Base-by-base conservation (phyloP, 2,329 filamentous ascomycete genomes). In the Cytospora paraplurivora region DNA sequence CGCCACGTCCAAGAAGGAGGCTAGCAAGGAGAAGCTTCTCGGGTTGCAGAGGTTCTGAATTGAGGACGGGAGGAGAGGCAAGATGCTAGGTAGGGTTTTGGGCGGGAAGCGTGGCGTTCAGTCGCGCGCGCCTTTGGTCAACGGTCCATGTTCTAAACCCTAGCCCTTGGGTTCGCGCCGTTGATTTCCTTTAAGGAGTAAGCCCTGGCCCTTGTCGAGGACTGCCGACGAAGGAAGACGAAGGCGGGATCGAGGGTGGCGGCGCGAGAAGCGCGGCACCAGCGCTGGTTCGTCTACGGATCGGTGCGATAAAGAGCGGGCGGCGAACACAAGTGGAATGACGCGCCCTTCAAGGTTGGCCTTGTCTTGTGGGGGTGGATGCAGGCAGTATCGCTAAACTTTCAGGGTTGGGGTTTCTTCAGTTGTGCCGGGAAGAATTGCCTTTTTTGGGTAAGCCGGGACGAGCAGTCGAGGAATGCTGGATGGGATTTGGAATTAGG, bases 41-140 rank as follows among this genome's bases (percentile, higher is more conserved):
- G 47, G 21, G 7, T 47, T 53, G 50, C 44, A 55, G 27, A 47
- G 56, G 11, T 19, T 19, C 37, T 19, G 33, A 35, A 56, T n/a
- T 6, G n/a, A 58, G 11, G 55, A 27, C 27, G 27, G 27, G 27
- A 49, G 15, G 54, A 34, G 44, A 53, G 47, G 38, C 32, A 58
- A 59, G 56, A n/a, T 55, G 59, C 1, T 15, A 33, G 49, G 34
- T 62, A 55, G 41, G 44, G 59, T 62, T 27, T 4, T 2, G 60
- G 62, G 49, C 44, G 55, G 17, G 33, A 51, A 65, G 59, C 63
- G 63, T 62, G 55, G 56, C 55, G 63, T 60, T 65, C 63, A 60
- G 52, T 56, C 63, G 60, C 63, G 61, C 47, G 60, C 44, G 57
- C 62, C 47, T 65, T 65, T 62, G 50, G 55, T 55, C 51, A 44